A percentile compares a stretch with the other conserved stretches of the same genome.
Evolutionary conservation across 139 green algal genomes (phyloP).

Genomic region (Yamagishiella unicocca): DNA sequence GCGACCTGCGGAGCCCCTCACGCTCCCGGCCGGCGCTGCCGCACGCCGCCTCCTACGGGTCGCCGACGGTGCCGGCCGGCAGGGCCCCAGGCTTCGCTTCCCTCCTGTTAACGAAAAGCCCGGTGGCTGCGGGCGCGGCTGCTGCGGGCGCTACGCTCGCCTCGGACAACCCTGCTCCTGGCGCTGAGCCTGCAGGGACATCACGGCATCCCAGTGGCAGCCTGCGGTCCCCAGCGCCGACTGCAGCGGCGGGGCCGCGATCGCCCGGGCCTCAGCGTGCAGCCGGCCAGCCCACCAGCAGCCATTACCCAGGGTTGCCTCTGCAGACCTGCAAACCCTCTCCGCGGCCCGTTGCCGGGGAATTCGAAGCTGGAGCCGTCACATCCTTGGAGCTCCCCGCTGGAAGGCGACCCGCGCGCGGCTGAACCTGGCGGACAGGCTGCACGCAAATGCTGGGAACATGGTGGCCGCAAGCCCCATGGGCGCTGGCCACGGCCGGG

Average conservation of each 20-base stretch:
- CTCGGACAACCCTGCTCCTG: no score
- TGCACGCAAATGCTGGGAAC: background rate
- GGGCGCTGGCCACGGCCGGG: no score
- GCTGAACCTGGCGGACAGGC: background rate
- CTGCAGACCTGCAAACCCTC: background rate
- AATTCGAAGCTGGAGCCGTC: background rate
- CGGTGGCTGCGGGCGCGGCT: background rate
- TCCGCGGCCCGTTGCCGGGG: background rate
- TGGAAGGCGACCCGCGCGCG: background rate
- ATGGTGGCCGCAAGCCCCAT: background rate
- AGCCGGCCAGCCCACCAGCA: background rate
- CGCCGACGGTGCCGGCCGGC: no score
- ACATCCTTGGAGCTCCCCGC: no score
- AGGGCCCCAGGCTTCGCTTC: background rate
- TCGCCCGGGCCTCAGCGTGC: background rate
- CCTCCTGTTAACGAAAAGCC: background rate
- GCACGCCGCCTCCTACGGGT: no score
- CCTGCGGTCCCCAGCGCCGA: background rate
- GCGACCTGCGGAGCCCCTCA: background rate
- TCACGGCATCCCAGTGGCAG: no score
- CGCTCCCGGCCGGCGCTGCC: background rate
- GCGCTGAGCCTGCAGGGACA: no score
- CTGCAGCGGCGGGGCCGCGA: background rate
- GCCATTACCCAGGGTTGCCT: background rate
- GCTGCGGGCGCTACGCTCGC: background rate